phyloP scores from a whole-genome alignment of 352 stramenopile species.

The Blastocystis sp. region DNA sequence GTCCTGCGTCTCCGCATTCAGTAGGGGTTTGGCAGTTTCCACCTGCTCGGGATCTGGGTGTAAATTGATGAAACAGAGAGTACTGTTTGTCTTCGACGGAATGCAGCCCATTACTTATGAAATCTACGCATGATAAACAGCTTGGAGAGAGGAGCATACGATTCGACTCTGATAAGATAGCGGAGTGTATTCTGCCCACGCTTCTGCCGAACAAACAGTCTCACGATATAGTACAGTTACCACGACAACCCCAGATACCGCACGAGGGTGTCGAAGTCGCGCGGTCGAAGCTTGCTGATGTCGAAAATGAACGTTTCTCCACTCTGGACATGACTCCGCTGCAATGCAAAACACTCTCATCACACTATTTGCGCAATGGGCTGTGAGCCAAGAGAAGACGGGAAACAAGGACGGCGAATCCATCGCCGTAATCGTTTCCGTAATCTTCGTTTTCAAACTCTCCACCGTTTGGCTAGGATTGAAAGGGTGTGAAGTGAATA shows the following conservation, averaged over 20 bases:
- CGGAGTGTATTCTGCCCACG: too few species aligned
- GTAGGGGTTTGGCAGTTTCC: background rate
- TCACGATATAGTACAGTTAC: background rate
- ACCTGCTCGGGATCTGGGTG: background rate
- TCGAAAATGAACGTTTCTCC: background rate
- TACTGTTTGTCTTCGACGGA: conserved; percentile 48
- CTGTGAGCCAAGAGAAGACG: background rate
- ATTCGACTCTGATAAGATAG: too few species aligned
- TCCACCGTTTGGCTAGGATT: conserved; percentile 2
- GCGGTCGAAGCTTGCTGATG: background rate
- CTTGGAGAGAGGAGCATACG: too few species aligned
- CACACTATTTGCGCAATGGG: background rate
- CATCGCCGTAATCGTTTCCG: background rate
- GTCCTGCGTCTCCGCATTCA: background rate
- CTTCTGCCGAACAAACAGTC: too few species aligned
- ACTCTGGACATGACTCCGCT: background rate
- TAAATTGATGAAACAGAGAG: background rate
- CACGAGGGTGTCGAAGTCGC: background rate
- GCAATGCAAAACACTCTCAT: background rate
- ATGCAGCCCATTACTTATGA: conserved; percentile 67
- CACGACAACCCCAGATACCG: background rate
- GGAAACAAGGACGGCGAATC: background rate
- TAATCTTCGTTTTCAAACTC: background rate
- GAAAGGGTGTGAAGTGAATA: background rate
- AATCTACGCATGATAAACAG: too few species aligned